phyloP scores from a whole-genome alignment of 768 basidiomycete species.

The Kockovaella imperatae region DNA sequence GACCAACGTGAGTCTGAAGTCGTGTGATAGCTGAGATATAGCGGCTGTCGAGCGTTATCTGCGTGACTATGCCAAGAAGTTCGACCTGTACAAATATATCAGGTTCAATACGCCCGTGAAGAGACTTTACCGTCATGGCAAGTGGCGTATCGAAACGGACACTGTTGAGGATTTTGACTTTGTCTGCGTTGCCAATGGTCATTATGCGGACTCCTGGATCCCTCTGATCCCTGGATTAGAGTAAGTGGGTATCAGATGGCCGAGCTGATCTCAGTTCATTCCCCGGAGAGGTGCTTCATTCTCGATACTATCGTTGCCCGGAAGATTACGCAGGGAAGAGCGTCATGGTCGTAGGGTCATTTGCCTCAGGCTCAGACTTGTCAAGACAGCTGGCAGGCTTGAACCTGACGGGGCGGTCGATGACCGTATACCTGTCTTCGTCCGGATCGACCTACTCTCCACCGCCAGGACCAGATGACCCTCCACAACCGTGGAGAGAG shows the following conservation, averaged over 20 bases:
- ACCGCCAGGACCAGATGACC: slow-evolving; percentile 18
- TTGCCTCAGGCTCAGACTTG: slow-evolving; percentile 46
- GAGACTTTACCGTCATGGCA: slow-evolving; percentile 15
- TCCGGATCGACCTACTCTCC: slow-evolving; percentile 10
- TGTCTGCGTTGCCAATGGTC: slow-evolving; percentile 44
- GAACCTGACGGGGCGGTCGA: slow-evolving; percentile 12
- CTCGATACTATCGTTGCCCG: slow-evolving; percentile 40
- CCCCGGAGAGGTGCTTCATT: slow-evolving; percentile 40
- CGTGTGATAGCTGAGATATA: neutral
- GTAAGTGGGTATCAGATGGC: slow-evolving; percentile 12
- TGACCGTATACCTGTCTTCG: slow-evolving; percentile 32
- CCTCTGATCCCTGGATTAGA: slow-evolving; percentile 36
- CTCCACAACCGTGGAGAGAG: slow-evolving; percentile 31
- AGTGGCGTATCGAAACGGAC: slow-evolving; percentile 21
- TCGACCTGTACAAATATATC: slow-evolving; percentile 58
- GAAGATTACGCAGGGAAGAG: slow-evolving; percentile 33
- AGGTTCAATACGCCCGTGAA: slow-evolving; percentile 56
- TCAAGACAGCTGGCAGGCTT: slow-evolving; percentile 23
- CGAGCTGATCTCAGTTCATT: slow-evolving; percentile 23
- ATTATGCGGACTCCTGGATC: slow-evolving; percentile 43
- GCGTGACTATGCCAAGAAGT: slow-evolving; percentile 57
- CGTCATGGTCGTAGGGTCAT: slow-evolving; percentile 45
- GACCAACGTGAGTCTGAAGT: slow-evolving; percentile 18
- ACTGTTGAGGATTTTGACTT: slow-evolving; percentile 35
- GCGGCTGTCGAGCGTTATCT: slow-evolving; percentile 61